These are phyloP conservation scores for Trametes hirsuta DNA, from an alignment of 1,284 basidiomycete genomes.

Conservation along the genomic window DNA sequence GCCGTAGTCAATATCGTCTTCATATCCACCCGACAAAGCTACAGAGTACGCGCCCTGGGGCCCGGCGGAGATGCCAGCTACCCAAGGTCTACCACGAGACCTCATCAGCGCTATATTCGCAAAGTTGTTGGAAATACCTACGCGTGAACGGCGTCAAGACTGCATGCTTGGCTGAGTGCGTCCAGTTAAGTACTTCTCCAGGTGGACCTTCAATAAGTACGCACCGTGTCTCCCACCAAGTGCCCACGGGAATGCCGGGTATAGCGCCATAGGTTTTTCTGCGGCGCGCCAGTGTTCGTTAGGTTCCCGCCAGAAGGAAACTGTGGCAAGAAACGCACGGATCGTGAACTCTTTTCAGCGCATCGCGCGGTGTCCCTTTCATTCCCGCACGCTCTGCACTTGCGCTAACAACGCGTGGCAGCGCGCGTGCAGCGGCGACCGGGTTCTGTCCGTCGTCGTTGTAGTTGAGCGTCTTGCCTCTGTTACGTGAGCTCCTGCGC, in stretches of 20 bases:
- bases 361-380: conserved; percentile 31
- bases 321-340: conserved; percentile 52
- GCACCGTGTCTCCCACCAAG: conserved; percentile 75
- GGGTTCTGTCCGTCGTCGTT: conserved; percentile 34
- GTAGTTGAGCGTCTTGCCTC: conserved; percentile 62
- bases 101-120: neutral
- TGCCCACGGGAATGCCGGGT: conserved; percentile 74
- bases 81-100: conserved; percentile 60
- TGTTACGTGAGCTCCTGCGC: conserved; percentile 68
- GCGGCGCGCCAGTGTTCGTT: neutral
- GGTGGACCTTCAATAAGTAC: neutral
- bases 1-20: conserved; percentile 82
- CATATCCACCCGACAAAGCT: conserved; percentile 83
- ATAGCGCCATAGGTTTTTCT: conserved; percentile 64
- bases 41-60: conserved; percentile 75
- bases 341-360: conserved; percentile 50
- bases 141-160: conserved; percentile 76
- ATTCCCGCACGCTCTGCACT: conserved; percentile 18
- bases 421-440: conserved; percentile 13
- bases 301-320: neutral
- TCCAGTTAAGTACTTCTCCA: neutral
- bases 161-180: conserved; percentile 59
- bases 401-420: conserved; percentile 23
- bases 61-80: conserved; percentile 75
- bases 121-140: conserved; percentile 40